A percentile compares a stretch with the other conserved stretches of the same genome.
Evolutionary conservation across 345 rosid genomes (phyloP).

Genomic region (Salix suchowensis): DNA sequence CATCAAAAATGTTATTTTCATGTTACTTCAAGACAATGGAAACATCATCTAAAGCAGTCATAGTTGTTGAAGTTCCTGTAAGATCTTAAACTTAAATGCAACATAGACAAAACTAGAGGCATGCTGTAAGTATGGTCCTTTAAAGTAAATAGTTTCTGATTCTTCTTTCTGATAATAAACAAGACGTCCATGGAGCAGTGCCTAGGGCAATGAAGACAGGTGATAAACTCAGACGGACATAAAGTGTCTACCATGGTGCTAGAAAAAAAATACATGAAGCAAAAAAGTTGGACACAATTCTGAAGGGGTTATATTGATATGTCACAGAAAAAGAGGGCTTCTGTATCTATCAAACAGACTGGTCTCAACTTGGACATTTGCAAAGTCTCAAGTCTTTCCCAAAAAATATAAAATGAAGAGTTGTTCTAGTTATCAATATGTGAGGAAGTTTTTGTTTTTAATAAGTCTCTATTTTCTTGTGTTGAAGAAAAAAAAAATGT

Average conservation of each 20-base stretch:
- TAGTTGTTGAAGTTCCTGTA: neutral
- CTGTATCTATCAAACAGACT: neutral
- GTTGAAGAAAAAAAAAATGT: neutral
- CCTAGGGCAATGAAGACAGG: neutral
- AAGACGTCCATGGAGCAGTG: neutral
- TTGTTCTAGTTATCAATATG: neutral
- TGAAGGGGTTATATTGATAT: neutral
- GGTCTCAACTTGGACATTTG: neutral
- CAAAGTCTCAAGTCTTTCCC: neutral
- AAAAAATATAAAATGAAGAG: neutral
- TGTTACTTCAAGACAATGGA: neutral
- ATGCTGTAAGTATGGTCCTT: neutral
- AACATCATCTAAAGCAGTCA: slow-evolving; percentile 2
- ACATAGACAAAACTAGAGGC: neutral
- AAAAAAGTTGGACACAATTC: neutral
- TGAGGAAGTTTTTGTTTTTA: neutral
- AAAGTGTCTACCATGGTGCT: neutral
- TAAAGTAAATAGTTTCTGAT: slow-evolving; percentile 1
- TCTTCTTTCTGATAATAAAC: neutral
- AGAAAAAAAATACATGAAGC: neutral
- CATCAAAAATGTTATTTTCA: slow-evolving; percentile 5
- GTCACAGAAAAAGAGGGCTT: neutral
- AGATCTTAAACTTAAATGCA: neutral
- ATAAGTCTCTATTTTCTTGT: neutral
- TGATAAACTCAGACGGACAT: neutral